Conservation (phyloP, 352 stramenopile genomes). For the Phytophthora litchii region DNA sequence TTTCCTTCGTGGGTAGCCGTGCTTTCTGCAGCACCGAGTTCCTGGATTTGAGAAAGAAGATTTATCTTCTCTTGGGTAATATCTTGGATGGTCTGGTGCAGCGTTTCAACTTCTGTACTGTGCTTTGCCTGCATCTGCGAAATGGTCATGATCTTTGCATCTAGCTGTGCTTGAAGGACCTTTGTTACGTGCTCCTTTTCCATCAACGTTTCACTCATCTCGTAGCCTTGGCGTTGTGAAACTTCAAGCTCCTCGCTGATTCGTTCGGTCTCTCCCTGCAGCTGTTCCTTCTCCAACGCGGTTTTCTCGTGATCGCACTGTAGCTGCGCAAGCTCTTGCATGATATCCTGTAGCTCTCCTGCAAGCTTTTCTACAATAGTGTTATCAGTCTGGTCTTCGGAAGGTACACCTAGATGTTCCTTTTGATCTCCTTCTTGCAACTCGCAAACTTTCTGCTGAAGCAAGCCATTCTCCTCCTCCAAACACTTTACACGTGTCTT, state of each 20-base stretch:
- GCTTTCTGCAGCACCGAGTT: slow-evolving; percentile 30
- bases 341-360: slow-evolving; percentile 41
- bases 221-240: slow-evolving; percentile 30
- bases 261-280: slow-evolving; percentile 38
- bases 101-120: slow-evolving; percentile 30
- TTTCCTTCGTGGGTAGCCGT: slow-evolving; percentile 7
- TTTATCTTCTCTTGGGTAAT: slow-evolving; percentile 38
- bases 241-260: slow-evolving; percentile 42
- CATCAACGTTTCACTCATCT: slow-evolving; percentile 44
- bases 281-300: slow-evolving; percentile 40
- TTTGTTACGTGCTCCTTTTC: slow-evolving; percentile 49
- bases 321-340: slow-evolving; percentile 45
- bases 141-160: slow-evolving; percentile 53
- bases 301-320: slow-evolving; percentile 36
- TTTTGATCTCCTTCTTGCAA: slow-evolving; percentile 22
- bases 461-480: slow-evolving; percentile 38
- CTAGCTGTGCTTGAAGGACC: slow-evolving; percentile 50
- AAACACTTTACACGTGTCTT: slow-evolving; percentile 35
- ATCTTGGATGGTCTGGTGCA: slow-evolving; percentile 41
- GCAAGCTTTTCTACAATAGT: slow-evolving; percentile 31
- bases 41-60: slow-evolving; percentile 26
- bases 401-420: background rate
- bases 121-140: slow-evolving; percentile 42
- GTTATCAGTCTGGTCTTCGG: slow-evolving; percentile 10
- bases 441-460: slow-evolving; percentile 34